Percentiles rank a stretch among this genome's conserved stretches.
Conservation (phyloP, 2,329 filamentous ascomycete species). For the Alternaria sp. region DNA sequence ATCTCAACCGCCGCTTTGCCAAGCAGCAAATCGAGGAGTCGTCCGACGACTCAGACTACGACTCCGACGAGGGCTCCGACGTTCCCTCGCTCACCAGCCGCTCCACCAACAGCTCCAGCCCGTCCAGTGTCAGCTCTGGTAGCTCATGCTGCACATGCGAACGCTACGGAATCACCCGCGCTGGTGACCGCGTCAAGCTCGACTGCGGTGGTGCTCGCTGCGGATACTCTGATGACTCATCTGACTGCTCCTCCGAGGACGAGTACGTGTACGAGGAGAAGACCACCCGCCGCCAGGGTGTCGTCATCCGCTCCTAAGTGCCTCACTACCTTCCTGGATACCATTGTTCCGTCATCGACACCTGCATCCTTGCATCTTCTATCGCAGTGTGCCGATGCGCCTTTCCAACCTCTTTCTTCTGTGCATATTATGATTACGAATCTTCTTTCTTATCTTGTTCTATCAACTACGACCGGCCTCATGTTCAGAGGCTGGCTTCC, state of each 20-base stretch:
- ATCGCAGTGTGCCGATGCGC: slow-evolving; percentile 3
- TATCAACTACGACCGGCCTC: not conserved
- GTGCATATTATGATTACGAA: slow-evolving; percentile 40
- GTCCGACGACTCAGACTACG: slow-evolving; percentile 58
- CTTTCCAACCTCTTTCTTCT: slow-evolving; percentile 26
- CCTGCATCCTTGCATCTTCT: not conserved
- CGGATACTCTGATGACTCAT: slow-evolving; percentile 76
- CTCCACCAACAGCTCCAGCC: slow-evolving; percentile 70
- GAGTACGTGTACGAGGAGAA: slow-evolving; percentile 61
- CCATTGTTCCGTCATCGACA: not conserved
- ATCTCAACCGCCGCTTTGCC: slow-evolving; percentile 78
- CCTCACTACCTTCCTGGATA: not conserved
- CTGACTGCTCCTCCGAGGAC: slow-evolving; percentile 74
- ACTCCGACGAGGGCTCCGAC: slow-evolving; percentile 78
- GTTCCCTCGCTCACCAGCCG: slow-evolving; percentile 73
- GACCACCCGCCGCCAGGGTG: slow-evolving; percentile 55
- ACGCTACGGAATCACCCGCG: slow-evolving; percentile 94
- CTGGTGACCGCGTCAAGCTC: slow-evolving; percentile 91
- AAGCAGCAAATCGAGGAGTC: slow-evolving; percentile 64
- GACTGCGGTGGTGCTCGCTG: slow-evolving; percentile 92
- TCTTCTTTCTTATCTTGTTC: slow-evolving; percentile 14
- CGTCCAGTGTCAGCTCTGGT: slow-evolving; percentile 65
- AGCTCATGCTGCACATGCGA: slow-evolving; percentile 82
- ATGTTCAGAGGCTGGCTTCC: not conserved
- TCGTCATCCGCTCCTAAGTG: slow-evolving; percentile 50